Conservation (phyloP, 2,329 filamentous ascomycete genomes). For the Aspergillaceae sp. region DNA sequence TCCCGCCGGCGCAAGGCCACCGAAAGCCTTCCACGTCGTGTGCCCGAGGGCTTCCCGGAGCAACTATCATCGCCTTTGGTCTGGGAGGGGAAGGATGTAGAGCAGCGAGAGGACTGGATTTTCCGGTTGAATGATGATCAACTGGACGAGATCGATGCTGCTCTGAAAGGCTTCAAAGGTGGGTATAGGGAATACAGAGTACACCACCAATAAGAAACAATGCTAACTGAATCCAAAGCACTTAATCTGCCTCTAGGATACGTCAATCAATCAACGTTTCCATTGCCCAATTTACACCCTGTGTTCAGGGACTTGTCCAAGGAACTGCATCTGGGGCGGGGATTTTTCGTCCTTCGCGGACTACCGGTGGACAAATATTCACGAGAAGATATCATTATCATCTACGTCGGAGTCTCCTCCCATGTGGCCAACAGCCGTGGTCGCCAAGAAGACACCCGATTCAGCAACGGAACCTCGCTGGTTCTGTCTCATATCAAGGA, state of each 20-base stretch:
- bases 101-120: background rate
- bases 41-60: background rate
- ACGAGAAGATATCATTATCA: slow-evolving; percentile 27
- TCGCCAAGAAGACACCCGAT: background rate
- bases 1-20: too few species aligned
- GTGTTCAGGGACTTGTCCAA: slow-evolving; percentile 25
- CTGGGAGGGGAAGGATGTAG: background rate
- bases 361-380: slow-evolving; percentile 30
- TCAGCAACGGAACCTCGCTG: background rate
- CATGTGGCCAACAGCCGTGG: slow-evolving; percentile 34
- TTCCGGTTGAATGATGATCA: background rate
- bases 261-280: slow-evolving; percentile 39
- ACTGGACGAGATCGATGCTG: background rate
- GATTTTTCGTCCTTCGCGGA: slow-evolving; percentile 38
- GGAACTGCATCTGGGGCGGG: slow-evolving; percentile 33
- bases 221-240: slow-evolving; percentile 12
- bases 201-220: background rate
- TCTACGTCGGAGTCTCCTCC: slow-evolving; percentile 37
- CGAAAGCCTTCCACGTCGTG: too few species aligned
- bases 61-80: background rate
- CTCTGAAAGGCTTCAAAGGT: background rate
- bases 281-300: slow-evolving; percentile 28
- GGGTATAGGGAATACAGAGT: background rate
- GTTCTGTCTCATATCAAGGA: slow-evolving; percentile 13
- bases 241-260: slow-evolving; percentile 15